phyloP scores from a whole-genome alignment of 192 early-diverging fungal species.

The Spizellomyces punctatus region DNA sequence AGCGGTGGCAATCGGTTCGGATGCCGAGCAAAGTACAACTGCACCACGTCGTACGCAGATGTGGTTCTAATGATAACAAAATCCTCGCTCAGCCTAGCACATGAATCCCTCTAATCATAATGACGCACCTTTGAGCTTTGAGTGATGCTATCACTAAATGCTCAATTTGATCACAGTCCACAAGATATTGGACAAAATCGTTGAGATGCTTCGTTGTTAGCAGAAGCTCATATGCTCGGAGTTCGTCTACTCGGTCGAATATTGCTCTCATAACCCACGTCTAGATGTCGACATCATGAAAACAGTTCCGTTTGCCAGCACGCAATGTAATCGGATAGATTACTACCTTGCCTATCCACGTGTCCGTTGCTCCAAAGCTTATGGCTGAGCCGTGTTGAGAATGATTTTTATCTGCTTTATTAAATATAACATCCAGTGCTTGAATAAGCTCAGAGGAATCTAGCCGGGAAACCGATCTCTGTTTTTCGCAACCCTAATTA shows the following conservation, averaged over 20 bases:
- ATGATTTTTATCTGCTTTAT: no score
- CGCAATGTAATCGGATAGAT: neutral
- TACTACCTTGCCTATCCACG: slow-evolving; percentile 27
- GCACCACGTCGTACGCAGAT: slow-evolving; percentile 7
- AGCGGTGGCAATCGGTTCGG: neutral
- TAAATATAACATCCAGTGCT: neutral
- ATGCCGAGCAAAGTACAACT: neutral
- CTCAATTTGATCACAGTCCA: slow-evolving; percentile 20
- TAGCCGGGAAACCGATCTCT: neutral
- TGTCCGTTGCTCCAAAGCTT: slow-evolving; percentile 8
- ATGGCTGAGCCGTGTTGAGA: no score
- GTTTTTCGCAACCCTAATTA: no score
- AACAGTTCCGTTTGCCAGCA: neutral
- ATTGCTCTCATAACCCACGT: slow-evolving; percentile 28
- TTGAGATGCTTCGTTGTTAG: neutral
- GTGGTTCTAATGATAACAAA: neutral
- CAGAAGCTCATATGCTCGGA: slow-evolving; percentile 25
- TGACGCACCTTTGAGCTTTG: slow-evolving; percentile 21
- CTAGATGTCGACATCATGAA: neutral
- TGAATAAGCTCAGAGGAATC: slow-evolving; percentile 15
- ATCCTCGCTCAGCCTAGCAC: neutral
- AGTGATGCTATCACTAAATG: slow-evolving; percentile 9
- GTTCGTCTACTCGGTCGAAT: slow-evolving; percentile 20
- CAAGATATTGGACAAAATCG: slow-evolving; percentile 18
- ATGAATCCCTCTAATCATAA: neutral